Base-by-base conservation (phyloP, 2,329 filamentous ascomycete genomes). In the Fusarium sterilihyphosum region DNA sequence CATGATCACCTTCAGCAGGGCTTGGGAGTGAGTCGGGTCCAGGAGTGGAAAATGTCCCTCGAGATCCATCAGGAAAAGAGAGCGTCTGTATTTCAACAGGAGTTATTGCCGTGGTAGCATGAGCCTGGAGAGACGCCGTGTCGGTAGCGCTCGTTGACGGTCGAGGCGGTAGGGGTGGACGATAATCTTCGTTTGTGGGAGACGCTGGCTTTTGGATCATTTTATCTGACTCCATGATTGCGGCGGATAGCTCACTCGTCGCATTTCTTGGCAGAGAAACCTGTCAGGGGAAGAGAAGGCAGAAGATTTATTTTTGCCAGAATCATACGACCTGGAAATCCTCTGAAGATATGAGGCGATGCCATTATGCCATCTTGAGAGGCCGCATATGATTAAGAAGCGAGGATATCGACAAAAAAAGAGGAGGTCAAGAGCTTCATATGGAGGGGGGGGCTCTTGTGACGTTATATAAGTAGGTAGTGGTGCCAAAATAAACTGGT, bases 101-200 rank as follows among this genome's bases (percentile, higher is more conserved):
- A 2, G 94, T 96, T 20, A 98, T 80, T 16, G 95, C 95, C 2
- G 95, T 98, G 8, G 95, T 98, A 54, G 96, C 91, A 67, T 90
- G 91, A 4, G 92, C 91, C 73, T 85, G 86, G 62, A 86, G 79
- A 82, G 83, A 72, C 82, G 82, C 75, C 52, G 83, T 16, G 70
- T 88, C 81, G 70, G 83, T 54, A 46, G 81, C 75, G 49, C 79
- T 83, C 33, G 81, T 82, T 29, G 81, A 74, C 53, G 85, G 85
- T 65, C 88, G 85, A 35, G 89, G 87, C n/a, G 89, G 89, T 60
- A 90, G 84, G 61, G 88, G 88, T 72, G 88, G 88, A 62, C 86
- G 87, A 26, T 82, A 83, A 64, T 86, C 86, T 78, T 87, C 85
- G 72, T 82, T 80, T 66, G 69, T 31, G 29, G 65, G 65, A 53